Percentiles rank a stretch among this genome's conserved stretches.
Conservation (phyloP, 2,329 filamentous ascomycete genomes). For the Dothiorella sarmentorum region DNA sequence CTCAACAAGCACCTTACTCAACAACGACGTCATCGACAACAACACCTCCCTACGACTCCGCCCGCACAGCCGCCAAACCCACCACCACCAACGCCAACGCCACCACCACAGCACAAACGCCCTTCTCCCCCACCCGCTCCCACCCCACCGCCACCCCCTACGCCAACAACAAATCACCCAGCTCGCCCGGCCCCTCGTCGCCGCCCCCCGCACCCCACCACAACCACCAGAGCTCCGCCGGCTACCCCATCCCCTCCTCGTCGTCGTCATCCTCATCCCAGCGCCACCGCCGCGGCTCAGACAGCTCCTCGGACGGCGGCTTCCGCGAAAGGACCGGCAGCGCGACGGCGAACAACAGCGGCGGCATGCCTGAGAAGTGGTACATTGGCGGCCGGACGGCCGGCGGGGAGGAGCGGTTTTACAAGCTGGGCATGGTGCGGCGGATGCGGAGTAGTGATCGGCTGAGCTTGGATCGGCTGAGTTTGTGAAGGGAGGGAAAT, state of each 20-base stretch:
- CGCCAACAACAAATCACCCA: slow-evolving; percentile 16
- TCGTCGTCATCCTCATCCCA: background rate
- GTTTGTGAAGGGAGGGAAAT: slow-evolving; percentile 52
- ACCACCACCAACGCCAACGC: background rate
- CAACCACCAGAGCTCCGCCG: background rate
- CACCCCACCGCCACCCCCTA: background rate
- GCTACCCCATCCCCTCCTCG: slow-evolving; percentile 7
- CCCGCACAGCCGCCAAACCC: slow-evolving; percentile 17
- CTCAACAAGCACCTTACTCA: slow-evolving; percentile 30
- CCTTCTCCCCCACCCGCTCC: slow-evolving; percentile 27
- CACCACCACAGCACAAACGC: slow-evolving; percentile 29
- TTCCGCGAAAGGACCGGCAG: slow-evolving; percentile 58
- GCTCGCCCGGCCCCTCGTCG: slow-evolving; percentile 24
- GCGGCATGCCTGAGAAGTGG: slow-evolving; percentile 74
- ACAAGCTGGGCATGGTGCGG: slow-evolving; percentile 73
- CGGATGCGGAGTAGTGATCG: slow-evolving; percentile 70
- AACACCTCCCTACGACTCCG: slow-evolving; percentile 29
- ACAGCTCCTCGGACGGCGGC: slow-evolving; percentile 72
- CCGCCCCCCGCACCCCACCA: slow-evolving; percentile 20
- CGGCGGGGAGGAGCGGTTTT: slow-evolving; percentile 74
- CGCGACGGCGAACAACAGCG: slow-evolving; percentile 61
- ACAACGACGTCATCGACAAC: slow-evolving; percentile 37
- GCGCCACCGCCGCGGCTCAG: slow-evolving; percentile 60
- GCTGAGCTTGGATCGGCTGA: slow-evolving; percentile 70
- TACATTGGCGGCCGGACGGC: slow-evolving; percentile 77